A percentile compares a stretch with the other conserved stretches of the same genome.
Conservation (phyloP, 208 protist genomes). For the Trypanosoma avium region DNA sequence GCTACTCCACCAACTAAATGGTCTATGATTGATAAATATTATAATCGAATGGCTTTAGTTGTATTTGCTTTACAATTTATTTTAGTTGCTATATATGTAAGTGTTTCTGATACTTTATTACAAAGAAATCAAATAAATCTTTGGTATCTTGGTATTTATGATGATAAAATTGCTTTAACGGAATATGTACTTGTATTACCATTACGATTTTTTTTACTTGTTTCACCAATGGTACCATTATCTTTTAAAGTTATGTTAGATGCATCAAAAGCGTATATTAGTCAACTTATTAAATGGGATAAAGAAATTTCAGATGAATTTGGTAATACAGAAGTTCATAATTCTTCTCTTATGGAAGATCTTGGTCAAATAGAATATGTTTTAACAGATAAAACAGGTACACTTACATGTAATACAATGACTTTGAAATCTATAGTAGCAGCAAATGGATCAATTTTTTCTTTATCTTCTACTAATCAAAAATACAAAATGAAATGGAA, state of each 20-base stretch:
- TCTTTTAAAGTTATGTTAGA: conserved; percentile 95
- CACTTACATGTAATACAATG: conserved; percentile 93
- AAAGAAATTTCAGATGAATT: conserved; percentile 56
- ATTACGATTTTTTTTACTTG: conserved; percentile 90
- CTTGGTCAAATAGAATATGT: conserved; percentile 93
- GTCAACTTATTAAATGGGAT: conserved; percentile 89
- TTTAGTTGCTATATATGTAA: conserved; percentile 67
- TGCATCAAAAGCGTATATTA: conserved; percentile 89
- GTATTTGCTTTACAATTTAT: conserved; percentile 91
- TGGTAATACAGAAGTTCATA: conserved; percentile 60
- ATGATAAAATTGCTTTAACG: conserved; percentile 21
- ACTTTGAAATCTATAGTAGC: conserved; percentile 47
- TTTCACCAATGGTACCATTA: conserved; percentile 94
- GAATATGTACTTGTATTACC: conserved; percentile 78
- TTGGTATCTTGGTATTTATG: conserved; percentile 62
- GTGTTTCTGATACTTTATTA: conserved; percentile 48
- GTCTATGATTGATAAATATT: conserved; percentile 84
- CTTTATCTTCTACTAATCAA: too few species aligned
- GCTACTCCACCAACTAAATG: conserved; percentile 76
- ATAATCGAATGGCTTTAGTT: conserved; percentile 76
- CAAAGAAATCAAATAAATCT: conserved; percentile 25
- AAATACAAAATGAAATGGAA: too few species aligned
- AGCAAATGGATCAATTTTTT: conserved; percentile 24
- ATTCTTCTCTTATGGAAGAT: conserved; percentile 90
- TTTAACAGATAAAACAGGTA: conserved; percentile 94